Percentiles rank a stretch among this genome's conserved stretches.
Conservation (phyloP, 1,139 yeast species). For the Saccharomyces pastorianus region DNA sequence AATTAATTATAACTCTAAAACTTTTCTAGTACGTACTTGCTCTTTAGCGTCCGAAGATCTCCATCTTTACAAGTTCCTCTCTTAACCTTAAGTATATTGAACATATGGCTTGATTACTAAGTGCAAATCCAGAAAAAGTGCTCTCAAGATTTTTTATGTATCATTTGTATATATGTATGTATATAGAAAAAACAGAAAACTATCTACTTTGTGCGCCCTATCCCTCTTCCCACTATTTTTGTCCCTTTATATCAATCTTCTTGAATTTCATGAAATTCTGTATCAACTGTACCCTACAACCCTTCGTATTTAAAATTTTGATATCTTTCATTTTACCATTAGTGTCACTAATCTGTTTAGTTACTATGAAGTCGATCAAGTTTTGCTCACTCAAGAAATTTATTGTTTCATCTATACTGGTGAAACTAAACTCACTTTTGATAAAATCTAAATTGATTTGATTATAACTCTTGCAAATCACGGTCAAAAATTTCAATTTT, state of each 20-base stretch:
- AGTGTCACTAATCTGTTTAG: slow-evolving; percentile 23
- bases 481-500: slow-evolving; percentile 51
- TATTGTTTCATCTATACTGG: slow-evolving; percentile 28
- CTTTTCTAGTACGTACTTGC: not conserved
- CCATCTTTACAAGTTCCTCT: not conserved
- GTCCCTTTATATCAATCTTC: slow-evolving; percentile 89
- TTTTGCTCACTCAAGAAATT: slow-evolving; percentile 39
- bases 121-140: not conserved
- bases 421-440: slow-evolving; percentile 42
- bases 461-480: slow-evolving; percentile 54
- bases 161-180: not conserved
- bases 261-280: slow-evolving; percentile 41
- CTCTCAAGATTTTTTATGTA: not conserved
- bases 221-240: slow-evolving; percentile 38
- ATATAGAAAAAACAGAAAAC: not conserved
- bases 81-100: too few relatives aligned
- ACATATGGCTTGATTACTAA: too few relatives aligned
- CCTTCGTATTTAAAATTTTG: slow-evolving; percentile 32
- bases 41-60: not conserved
- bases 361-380: slow-evolving; percentile 35
- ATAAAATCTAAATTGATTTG: slow-evolving; percentile 44
- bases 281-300: slow-evolving; percentile 39
- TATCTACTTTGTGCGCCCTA: not conserved
- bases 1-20: not conserved
- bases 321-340: slow-evolving; percentile 26